Base-by-base conservation (phyloP, 2,329 filamentous ascomycete species). In the Penicillium sp. region DNA sequence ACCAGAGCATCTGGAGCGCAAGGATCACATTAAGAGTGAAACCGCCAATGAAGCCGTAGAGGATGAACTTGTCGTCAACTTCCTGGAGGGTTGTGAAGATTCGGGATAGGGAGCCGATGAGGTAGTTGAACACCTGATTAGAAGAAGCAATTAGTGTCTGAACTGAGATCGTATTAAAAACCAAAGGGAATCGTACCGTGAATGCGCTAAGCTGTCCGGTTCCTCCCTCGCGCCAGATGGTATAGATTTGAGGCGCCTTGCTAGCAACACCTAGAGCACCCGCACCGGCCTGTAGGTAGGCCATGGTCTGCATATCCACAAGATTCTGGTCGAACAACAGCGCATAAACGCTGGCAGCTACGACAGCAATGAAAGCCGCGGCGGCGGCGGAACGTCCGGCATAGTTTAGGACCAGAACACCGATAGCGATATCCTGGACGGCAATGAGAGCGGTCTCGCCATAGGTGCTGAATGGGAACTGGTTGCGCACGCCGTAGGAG, bases 51-150 rank as follows among this genome's bases (percentile, higher is more conserved):
- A 95, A 97, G 44, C 90, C 87, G 72, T 95, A 97, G 24, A 98
- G 79, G 62, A 98, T 97, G 52, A 97, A 78, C 72, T 90, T 90
- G 71, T 98, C 93, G 68, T 95, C 87, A 53, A 98, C 93, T 75
- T 98, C 93, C 66, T 97, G 90, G 51, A 98, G 76, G 8, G 94
- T 98, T 29, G 93, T 98, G 72, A 96, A 98, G 74, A 98, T 95
- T 66, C 93, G 87, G 24, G 88, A 87, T 51, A 97, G 81, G 38
- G 89, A 95, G 34, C 94, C 93, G 61, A 84, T 77, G 63, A 98
- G 87, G 72, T 95, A 98, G 77, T 96, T 97, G 80, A 98, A 95
- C 60, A 98, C 89, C 90, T 96, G 42, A 10, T 22, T 24, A 56
- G 6, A 35, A 43, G 7, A 15, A 19, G 19, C 9, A 53, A 38